Evolutionary conservation across 345 rosid genomes (phyloP), one percentile per base, ranked within the genome.

Genomic region (Bretschneidera sinensis): DNA sequence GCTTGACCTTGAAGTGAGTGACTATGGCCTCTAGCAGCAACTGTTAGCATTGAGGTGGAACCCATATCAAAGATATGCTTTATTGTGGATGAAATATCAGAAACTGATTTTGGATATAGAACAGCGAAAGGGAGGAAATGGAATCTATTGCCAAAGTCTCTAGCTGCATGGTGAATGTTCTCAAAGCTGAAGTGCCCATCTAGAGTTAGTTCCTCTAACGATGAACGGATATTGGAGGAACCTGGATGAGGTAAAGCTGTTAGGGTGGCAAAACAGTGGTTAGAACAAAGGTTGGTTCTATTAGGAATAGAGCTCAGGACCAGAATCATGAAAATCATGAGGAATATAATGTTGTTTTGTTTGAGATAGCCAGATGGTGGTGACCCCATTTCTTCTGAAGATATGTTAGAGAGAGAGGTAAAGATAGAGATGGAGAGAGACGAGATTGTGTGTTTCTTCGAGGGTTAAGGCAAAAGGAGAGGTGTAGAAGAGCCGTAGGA

Each of bases 1-100:
- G 99, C 74, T 71, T 95, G 99, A 50, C 99, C 97, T 65, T 95
- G 82, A 24, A 95, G 85, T 24, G 99, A 95, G 81, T 91, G 99
- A 14, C 96, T 95, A 64, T 79, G 88, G 58, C 99, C 99, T 80
- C 89, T 78, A 4, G 96, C 99, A 20, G 99, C 97, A 48, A 95
- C 85, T 16, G 92, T 88, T 11, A 95, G 75, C 64, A 62, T 69
- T 17, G 97, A 79, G 24, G 74, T 21, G n/a, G 87, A 67, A n/a
- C 95, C 91, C 72, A 81, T 68, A 52, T 82, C 53, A 49, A 77
- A 71, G 31, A 86, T 62, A 73, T 78, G 79, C 67, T 77, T 86
- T 52, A 88, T 56, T 17, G 77, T 67, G 51, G 81, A 63, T 60
- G 96, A 79, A 67, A 95, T 81, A 65, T 95, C 99, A 15, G 88